Conservation (phyloP, 2,329 filamentous ascomycete species). For the Aphanocladium album region DNA sequence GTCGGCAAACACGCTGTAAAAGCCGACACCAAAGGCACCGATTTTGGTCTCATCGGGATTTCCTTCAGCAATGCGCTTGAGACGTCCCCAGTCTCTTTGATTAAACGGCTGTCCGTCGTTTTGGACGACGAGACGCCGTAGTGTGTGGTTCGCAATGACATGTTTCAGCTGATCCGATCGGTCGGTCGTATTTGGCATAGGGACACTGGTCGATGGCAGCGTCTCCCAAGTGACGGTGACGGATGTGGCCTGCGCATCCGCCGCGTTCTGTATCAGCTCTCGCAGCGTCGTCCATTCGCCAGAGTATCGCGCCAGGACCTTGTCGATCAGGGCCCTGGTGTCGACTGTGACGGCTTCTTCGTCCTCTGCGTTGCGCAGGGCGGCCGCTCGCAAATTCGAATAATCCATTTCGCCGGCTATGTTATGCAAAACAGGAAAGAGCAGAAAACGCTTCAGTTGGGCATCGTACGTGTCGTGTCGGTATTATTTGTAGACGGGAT, state of each 20-base stretch:
- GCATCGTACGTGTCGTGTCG: neutral
- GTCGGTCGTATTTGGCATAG: slow-evolving; percentile 60
- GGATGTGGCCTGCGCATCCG: slow-evolving; percentile 85
- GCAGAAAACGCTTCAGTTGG: neutral
- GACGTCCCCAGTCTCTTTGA: slow-evolving; percentile 82
- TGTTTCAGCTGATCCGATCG: slow-evolving; percentile 74
- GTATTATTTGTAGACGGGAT: neutral
- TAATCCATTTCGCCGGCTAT: slow-evolving; percentile 55
- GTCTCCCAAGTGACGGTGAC: slow-evolving; percentile 93
- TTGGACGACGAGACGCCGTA: slow-evolving; percentile 81
- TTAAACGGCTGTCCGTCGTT: slow-evolving; percentile 89
- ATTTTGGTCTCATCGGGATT: slow-evolving; percentile 99
- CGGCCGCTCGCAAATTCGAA: slow-evolving; percentile 75
- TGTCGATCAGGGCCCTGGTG: slow-evolving; percentile 93
- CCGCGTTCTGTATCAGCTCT: slow-evolving; percentile 97
- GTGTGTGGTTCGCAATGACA: slow-evolving; percentile 75
- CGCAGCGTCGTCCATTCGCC: slow-evolving; percentile 88
- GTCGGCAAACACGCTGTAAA: slow-evolving; percentile 97
- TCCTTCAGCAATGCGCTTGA: slow-evolving; percentile 97
- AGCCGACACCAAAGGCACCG: slow-evolving; percentile 94
- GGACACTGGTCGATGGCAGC: slow-evolving; percentile 71
- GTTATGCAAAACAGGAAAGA: neutral
- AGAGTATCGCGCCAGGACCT: slow-evolving; percentile 92
- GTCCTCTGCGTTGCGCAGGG: slow-evolving; percentile 78
- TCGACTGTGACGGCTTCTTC: slow-evolving; percentile 98